Evolutionary conservation across 2,329 filamentous ascomycete genomes (phyloP).

Genomic region (Arthrobotrys pseudoclavata): DNA sequence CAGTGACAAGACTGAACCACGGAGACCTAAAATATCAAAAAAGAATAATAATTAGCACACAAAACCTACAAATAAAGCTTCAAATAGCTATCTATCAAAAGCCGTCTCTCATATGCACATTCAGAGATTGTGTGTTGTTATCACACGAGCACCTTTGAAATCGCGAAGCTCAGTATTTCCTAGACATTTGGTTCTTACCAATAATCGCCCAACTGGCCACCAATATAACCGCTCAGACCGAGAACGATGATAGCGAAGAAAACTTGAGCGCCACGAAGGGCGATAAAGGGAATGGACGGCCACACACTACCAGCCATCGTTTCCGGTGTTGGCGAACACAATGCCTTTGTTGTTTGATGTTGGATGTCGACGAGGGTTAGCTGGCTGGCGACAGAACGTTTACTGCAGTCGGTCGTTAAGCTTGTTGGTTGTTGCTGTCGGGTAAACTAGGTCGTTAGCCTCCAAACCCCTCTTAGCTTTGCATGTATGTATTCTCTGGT

Average conservation of each 20-base stretch:
- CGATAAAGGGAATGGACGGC: constrained; percentile 60
- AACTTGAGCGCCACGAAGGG: constrained; percentile 64
- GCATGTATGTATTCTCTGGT: background rate
- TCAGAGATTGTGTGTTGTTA: background rate
- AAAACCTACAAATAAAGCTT: background rate
- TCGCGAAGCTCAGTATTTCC: background rate
- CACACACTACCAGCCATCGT: constrained; percentile 43
- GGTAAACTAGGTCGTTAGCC: constrained; percentile 15
- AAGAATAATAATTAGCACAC: background rate
- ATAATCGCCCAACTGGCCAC: constrained; percentile 6
- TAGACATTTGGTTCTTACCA: constrained; percentile 33
- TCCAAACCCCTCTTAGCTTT: background rate
- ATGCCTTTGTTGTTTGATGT: background rate
- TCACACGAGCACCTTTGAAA: background rate
- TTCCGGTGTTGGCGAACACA: background rate
- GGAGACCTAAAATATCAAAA: constrained; percentile 58
- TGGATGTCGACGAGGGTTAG: constrained; percentile 2
- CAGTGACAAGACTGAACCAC: constrained; percentile 59
- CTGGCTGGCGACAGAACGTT: background rate
- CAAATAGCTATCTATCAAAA: background rate
- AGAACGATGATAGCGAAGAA: constrained; percentile 64
- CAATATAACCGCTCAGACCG: constrained; percentile 63
- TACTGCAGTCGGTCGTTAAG: constrained; percentile 7
- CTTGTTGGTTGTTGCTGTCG: constrained; percentile 11
- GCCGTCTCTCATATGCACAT: background rate